Percentiles rank a stretch among this genome's conserved stretches.
phyloP scores from a whole-genome alignment of 257 asterid species.

The Solanum medicagineum region DNA sequence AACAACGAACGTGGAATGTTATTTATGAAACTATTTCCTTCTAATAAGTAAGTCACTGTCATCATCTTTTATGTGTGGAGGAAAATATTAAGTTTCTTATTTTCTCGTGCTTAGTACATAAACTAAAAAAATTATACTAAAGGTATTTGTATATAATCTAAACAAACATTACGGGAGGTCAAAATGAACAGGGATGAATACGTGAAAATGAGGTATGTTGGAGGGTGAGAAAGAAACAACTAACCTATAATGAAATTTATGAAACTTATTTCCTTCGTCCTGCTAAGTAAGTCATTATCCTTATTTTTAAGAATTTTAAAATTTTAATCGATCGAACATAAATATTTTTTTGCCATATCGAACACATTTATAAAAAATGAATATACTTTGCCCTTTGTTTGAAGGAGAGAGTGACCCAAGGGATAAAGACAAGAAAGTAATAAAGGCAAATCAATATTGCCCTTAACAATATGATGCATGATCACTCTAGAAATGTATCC shows the following conservation, averaged over 20 bases:
- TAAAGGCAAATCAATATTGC: background rate
- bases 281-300: background rate
- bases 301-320: too few species aligned
- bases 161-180: background rate
- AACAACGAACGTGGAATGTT: background rate
- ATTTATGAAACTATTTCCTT: background rate
- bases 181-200: rapidly evolving
- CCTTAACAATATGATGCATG: background rate
- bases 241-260: background rate
- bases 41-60: background rate
- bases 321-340: background rate
- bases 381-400: background rate
- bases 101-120: too few species aligned
- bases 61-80: too few species aligned
- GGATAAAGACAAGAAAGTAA: background rate
- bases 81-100: too few species aligned
- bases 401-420: background rate
- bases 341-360: rapidly evolving
- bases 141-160: background rate
- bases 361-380: background rate
- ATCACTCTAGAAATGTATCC: background rate
- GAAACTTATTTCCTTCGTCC: background rate
- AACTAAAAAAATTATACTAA: background rate
- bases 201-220: background rate
- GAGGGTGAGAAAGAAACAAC: background rate